Conservation (phyloP, 1,139 yeast genomes). For the Sugiyamaella pinicola region DNA sequence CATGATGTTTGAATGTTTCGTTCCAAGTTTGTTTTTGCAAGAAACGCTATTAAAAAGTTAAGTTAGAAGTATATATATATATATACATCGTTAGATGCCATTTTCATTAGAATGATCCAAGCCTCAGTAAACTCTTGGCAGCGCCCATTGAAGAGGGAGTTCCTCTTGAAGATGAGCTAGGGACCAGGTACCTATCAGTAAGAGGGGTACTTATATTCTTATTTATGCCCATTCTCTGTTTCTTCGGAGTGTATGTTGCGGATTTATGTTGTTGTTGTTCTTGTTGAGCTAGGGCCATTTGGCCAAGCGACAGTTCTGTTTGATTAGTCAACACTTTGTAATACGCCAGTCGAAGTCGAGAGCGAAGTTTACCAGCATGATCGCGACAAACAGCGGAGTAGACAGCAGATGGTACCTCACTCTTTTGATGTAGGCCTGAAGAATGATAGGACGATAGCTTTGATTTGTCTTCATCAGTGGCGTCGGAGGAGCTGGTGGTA, state of each 20-base stretch:
- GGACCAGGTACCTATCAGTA: slow-evolving; percentile 3
- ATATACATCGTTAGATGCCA: slow-evolving; percentile 1
- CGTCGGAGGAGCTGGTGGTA: too few relatives aligned
- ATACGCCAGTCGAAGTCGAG: slow-evolving; percentile 75
- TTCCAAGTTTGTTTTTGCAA: too few relatives aligned
- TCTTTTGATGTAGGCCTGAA: too few relatives aligned
- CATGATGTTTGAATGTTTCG: neutral
- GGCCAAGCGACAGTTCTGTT: slow-evolving; percentile 43
- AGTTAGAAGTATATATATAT: slow-evolving; percentile 3
- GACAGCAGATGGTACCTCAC: too few relatives aligned
- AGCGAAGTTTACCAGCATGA: slow-evolving; percentile 26
- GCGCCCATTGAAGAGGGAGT: slow-evolving; percentile 55
- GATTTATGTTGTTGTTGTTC: neutral
- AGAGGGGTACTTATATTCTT: slow-evolving; percentile 18
- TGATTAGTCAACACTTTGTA: slow-evolving; percentile 69
- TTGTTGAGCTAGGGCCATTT: slow-evolving; percentile 29
- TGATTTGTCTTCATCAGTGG: slow-evolving; percentile 1
- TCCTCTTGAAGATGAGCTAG: slow-evolving; percentile 32
- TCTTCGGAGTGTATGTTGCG: slow-evolving; percentile 12
- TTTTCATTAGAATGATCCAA: slow-evolving; percentile 37
- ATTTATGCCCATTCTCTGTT: neutral
- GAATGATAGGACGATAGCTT: too few relatives aligned
- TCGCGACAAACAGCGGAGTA: slow-evolving; percentile 1
- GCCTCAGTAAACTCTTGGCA: slow-evolving; percentile 49
- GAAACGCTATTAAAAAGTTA: too few relatives aligned